phyloP scores from a whole-genome alignment of 2,329 filamentous ascomycete species.

The Neonectria punicea region DNA sequence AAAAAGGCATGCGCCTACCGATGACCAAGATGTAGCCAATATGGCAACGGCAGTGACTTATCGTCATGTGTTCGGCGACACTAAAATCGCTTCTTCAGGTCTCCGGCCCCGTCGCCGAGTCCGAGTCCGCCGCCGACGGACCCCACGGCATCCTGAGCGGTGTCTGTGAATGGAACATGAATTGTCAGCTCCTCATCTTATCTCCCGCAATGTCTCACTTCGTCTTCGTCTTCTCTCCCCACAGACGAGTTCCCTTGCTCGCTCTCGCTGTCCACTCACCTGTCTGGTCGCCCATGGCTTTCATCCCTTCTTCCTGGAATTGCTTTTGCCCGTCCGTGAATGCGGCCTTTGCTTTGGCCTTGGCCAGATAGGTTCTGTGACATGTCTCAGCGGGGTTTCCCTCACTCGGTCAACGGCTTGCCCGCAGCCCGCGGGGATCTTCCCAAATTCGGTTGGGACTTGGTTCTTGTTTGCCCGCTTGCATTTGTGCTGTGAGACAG shows the following conservation, averaged over 20 bases:
- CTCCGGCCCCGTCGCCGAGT: constrained; percentile 8
- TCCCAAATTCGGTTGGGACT: not conserved
- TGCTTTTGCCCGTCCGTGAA: constrained; percentile 12
- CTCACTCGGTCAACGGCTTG: not conserved
- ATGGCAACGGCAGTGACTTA: not conserved
- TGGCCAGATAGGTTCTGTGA: constrained; percentile 17
- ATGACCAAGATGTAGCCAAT: not conserved
- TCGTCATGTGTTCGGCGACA: not conserved
- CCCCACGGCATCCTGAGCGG: constrained; percentile 13
- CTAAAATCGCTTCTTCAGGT: constrained; percentile 16
- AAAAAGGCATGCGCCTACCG: not conserved
- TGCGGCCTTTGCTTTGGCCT: constrained; percentile 12
- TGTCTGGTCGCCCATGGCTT: constrained; percentile 6
- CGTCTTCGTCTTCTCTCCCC: constrained; percentile 1
- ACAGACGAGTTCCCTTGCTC: not conserved
- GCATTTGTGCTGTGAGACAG: not conserved
- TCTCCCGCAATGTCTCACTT: constrained; percentile 14
- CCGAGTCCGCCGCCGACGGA: constrained; percentile 14
- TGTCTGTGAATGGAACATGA: not conserved
- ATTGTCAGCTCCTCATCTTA: constrained; percentile 11
- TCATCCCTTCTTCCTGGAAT: constrained; percentile 7
- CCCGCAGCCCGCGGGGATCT: not conserved
- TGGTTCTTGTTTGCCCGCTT: not conserved
- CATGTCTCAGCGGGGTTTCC: constrained; percentile 13
- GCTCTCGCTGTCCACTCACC: constrained; percentile 5